Evolutionary conservation across 2,329 filamentous ascomycete species (phyloP).

Genomic region (Davidsoniella eucalypti): DNA sequence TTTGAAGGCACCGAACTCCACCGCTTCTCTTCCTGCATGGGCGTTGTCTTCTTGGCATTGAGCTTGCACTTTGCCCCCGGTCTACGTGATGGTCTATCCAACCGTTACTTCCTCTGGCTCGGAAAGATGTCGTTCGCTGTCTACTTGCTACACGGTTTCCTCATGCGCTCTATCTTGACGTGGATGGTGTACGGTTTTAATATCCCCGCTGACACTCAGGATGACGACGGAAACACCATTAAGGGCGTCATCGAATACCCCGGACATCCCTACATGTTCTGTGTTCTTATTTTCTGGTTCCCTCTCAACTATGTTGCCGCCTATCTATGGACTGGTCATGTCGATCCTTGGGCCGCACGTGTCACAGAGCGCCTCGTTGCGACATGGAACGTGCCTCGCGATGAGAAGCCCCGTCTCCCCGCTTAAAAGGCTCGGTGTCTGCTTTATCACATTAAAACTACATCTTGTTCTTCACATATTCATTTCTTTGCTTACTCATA

Average conservation of each 20-base stretch:
- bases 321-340: slow-evolving; percentile 34
- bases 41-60: slow-evolving; percentile 27
- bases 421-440: not conserved
- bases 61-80: slow-evolving; percentile 35
- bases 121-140: slow-evolving; percentile 48
- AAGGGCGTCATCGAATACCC: slow-evolving; percentile 24
- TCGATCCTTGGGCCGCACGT: slow-evolving; percentile 34
- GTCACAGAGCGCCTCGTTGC: slow-evolving; percentile 24
- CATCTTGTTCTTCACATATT: too few species aligned
- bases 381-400: slow-evolving; percentile 8
- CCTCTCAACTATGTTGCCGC: slow-evolving; percentile 29
- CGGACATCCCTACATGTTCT: slow-evolving; percentile 21
- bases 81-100: slow-evolving; percentile 35
- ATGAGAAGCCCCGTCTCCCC: slow-evolving; percentile 9
- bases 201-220: slow-evolving; percentile 21
- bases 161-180: slow-evolving; percentile 41
- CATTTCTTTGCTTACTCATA: too few species aligned
- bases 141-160: slow-evolving; percentile 45
- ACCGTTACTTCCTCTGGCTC: slow-evolving; percentile 40
- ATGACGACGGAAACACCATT: slow-evolving; percentile 22
- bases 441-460: too few species aligned
- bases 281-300: slow-evolving; percentile 29
- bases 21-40: slow-evolving; percentile 24
- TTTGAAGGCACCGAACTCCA: slow-evolving; percentile 30
- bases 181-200: slow-evolving; percentile 40